Base-by-base conservation (phyloP, 108 stramenopile species). In the Ochromonas danica region DNA sequence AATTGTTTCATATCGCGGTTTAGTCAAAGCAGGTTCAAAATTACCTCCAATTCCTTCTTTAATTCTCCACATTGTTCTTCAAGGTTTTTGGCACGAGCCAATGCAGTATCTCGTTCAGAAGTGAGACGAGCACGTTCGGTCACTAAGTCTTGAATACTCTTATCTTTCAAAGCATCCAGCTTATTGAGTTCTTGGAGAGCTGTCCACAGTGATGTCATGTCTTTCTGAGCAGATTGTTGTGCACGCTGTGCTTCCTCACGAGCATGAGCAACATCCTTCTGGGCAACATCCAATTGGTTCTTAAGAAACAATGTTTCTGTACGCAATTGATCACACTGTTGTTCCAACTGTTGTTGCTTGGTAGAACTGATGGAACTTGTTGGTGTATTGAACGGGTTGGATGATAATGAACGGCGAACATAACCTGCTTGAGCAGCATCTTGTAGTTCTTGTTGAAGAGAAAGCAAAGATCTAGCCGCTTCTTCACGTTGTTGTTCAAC, bases 171-270 rank as follows among this genome's bases (percentile, higher is more conserved):
- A 3, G 40, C 40, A 41, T 75, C 72, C 17, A 75, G 41, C 40
- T 75, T 75, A 36, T 75, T 75, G 3, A 75, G 25, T 36, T 75
- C 45, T 36, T 75, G 45, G 10, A 75, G 14, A 27, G 72, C 3
- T 33, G 38, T 75, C 72, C 72, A 75, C 28, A 75, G 25, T 31
- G 72, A 42, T 14, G 72, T 41, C 6, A 75, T 35, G 3, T 75
- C 72, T 33, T 25, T 3, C 25, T 75, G 72, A 6, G 38, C 38
- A 6, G 43, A 14, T 41, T 75, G 6, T 14, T 75, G 43, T 41
- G 72, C 6, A 6, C 6, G 3, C 14, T 6, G 6, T 27, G 38
- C 14, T 60, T 75, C 72, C 31, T 75, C 51, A 6, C 40, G 14
- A 14, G 72, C 28, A 6, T 3, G 10, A 3, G 10, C 3, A 27